Evolutionary conservation across 768 basidiomycete species (phyloP), one percentile per base, ranked within the genome.

Genomic region (Dioszegia hungarica): DNA sequence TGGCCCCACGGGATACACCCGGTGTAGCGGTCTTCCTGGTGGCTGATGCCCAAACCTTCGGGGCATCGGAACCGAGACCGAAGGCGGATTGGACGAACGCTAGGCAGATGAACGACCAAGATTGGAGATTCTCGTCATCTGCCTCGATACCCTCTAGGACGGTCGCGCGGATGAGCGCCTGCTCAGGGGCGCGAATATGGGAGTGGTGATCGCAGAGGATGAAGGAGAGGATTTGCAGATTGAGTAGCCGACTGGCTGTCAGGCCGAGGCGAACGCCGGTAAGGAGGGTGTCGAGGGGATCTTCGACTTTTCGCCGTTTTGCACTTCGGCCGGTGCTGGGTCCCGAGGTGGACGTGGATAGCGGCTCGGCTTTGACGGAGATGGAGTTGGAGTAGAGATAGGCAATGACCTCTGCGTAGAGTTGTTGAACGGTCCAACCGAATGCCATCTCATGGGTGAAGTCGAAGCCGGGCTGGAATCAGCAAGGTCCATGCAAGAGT

Each of bases 211-310:
- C 81, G 64, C 88, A 84, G 59, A 92, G 82, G 70, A 95, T 79
- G 78, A 97, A 95, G 22, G 93, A 82, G 2, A 95, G 79, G 10
- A 85, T 79, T 75, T 95, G 91, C 1, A 94, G 77, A 62, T 44
- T 39, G 11, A 69, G 55, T 81, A 79, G 77, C 78, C 75, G 81
- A 60, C 47, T 31, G 14, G 37, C 37, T n/a, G 31, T 24, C 1
- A 51, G 20, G 5, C 65, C 66, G 19, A n/a, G 24, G 0, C 36
- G 47, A 22, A 59, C 34, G 6, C 40, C 39, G 6, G 33, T 12
- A 8, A 64, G 22, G 4, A 70, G 45, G 36, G 55, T 38, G 24
- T 24, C 37, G 24, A 76, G 40, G 12, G 59, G 47, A 46, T 72
- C 56, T 12, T 66, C 64, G 36, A 66, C 25, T 15, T 57, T 56